A percentile compares a stretch with the other conserved stretches of the same genome.
Conservation (phyloP, 352 stramenopile genomes). For the Pythium guiyangense region DNA sequence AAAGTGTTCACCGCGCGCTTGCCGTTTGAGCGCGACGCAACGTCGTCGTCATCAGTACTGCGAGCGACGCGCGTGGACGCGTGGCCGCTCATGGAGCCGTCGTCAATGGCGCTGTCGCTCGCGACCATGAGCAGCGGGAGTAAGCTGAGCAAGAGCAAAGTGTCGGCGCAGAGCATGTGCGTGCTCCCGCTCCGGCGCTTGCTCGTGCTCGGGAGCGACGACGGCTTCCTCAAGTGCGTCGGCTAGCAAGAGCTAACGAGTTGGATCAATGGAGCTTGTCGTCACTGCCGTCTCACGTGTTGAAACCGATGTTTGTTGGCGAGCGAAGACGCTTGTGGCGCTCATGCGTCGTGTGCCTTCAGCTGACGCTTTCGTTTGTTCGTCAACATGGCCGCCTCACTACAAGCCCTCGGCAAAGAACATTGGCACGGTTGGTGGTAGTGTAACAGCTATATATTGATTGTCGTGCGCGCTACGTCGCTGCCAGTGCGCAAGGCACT, state of each 20-base stretch:
- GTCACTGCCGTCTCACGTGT: too few species aligned
- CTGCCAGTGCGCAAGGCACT: too few species aligned
- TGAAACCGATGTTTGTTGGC: too few species aligned
- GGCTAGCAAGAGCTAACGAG: slow-evolving; percentile 13
- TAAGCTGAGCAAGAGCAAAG: slow-evolving; percentile 47
- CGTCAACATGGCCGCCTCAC: too few species aligned
- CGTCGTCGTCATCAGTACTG: slow-evolving; percentile 4
- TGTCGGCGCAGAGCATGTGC: slow-evolving; percentile 29
- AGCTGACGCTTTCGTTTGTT: too few species aligned
- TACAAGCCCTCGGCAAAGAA: too few species aligned
- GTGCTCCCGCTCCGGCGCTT: slow-evolving; percentile 59
- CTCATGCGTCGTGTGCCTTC: too few species aligned
- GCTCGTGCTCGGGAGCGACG: slow-evolving; percentile 53
- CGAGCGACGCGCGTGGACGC: slow-evolving; percentile 28
- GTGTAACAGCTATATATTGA: slow-evolving; percentile 9
- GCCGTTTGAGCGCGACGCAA: slow-evolving; percentile 19
- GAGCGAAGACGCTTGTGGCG: too few species aligned
- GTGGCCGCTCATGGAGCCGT: slow-evolving; percentile 43
- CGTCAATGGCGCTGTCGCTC: neutral
- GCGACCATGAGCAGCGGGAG: slow-evolving; percentile 2
- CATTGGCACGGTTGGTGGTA: neutral
- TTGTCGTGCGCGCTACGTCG: too few species aligned
- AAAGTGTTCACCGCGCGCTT: slow-evolving; percentile 45
- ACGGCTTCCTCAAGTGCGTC: slow-evolving; percentile 55
- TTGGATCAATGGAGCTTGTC: too few species aligned